Evolutionary conservation across 192 early-diverging fungal genomes (phyloP), one percentile per base, ranked within the genome.

Genomic region (Coemansia sp.): DNA sequence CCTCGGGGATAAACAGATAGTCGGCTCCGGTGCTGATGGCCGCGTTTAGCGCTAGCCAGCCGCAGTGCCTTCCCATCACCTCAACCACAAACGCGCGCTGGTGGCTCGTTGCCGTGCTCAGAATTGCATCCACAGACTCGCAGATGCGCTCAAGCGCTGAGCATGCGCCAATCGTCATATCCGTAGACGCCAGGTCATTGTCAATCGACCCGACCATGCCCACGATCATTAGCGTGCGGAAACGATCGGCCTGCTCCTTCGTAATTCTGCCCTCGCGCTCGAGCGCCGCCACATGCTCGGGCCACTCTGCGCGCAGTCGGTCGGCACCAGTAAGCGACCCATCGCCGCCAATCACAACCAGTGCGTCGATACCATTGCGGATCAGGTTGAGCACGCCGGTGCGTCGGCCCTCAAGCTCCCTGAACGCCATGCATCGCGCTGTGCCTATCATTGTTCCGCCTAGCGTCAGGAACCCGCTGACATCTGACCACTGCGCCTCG

Each of bases 21-120:
- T 98, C 96, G 44, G 96, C 94, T 22, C 92, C 94, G 12, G 91
- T 87, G 45, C 85, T 84, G 68, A 93, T 89, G 7, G 85, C 91
- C 15, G 91, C 89, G 83, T 90, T 93, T 25, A 93, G 78, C 22
- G 89, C 91, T 30, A 93, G 72, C 96, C 96, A 98, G 17, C 96
- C 96, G 67, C 96, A 98, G 65, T 96, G 92, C 41, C 96, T 86
- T 10, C 94, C 96, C 96, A 98, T 98, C 33, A 98, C 96, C 61
- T 98, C 96, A 34, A 98, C 85, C 12, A 98, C 92, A 66, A 98
- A 98, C 9, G 96, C 96, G 48, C 96, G 89, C 53, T 91, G 91
- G 68, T 98, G 96, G 67, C 91, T 93, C 39, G 86, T 82, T 0
- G 96, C 96, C 3, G 96, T 98, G 38, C 91, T 91, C 1, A 87